Base-by-base conservation (phyloP, 495 filamentous ascomycete species). In the Aspergillus sparsus region DNA sequence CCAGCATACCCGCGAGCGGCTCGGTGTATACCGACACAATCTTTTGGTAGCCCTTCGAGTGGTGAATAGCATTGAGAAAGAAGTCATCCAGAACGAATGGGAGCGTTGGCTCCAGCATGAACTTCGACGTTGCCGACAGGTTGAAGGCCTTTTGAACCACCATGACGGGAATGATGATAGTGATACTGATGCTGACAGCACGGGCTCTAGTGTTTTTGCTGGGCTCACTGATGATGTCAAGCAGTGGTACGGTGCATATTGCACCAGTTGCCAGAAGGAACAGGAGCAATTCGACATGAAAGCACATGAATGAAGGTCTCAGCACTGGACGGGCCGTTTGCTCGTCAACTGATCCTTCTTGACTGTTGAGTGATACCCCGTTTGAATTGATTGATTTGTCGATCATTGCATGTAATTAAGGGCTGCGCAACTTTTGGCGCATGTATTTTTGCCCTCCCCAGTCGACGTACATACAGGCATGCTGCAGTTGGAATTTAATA, bases 1-100 rank as follows among this genome's bases (percentile, higher is more conserved):
- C 34, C 82, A 88, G 33, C 83, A 86, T 53, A 92, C 91, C 12
- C 82, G 92, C 6, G 88, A 95, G 73, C 82, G 87, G 36, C 84
- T 98, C 2, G 94, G 89, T 9, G 73, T 82, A 11, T 93, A 96
- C 71, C 83, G 94, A n/a, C 91, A 98, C 68, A 91, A 98, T 66
- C 80, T 98, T 18, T 77, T 98, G 2, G 92, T 98, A 6, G 92
- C 92, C 13, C 83, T 98, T 75, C 87, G 93, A 6, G 83, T 97
- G 4, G 86, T 98, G 52, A 97, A 98, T 69, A 87, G 82, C 45
- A 85, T 98, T 9, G 94, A 98, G 76, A 74, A 79, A 53, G 93
- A 97, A 70, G 86, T 95, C 68, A 62, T 98, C 57, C 80, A 83
- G 56, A 87, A 84, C 3, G 93, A 97, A 75, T 98, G 90, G 87